Evolutionary conservation across 176 grass and related monocot species (phyloP), one percentile per base, ranked within the genome.

Genomic region (Miscanthus lutarioriparius): DNA sequence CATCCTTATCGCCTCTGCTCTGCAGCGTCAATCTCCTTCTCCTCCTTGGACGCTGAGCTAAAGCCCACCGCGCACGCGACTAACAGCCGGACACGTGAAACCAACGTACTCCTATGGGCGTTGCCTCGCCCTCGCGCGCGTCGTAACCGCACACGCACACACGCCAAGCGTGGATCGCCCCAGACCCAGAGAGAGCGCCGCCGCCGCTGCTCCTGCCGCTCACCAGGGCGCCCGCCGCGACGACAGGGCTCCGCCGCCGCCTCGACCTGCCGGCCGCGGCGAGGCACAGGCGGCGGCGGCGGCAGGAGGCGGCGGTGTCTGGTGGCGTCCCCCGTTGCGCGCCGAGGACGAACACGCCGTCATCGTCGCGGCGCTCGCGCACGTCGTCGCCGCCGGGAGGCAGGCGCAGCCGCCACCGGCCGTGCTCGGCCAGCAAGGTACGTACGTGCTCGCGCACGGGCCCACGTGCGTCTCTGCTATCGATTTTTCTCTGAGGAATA

Each of bases 331-430:
- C 7, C 36, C 67, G 17, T 8, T 80, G 78, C 65, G 2, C 30
- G 53, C 28, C 1, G 80, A 86, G 41, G 70, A 83, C 9, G 90
- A 92, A n/a, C 27, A 38, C 30, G 70, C 59, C 70, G 3, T 76
- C 67, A 86, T 92, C 26, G 90, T 92, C 16, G 84, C 80, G 23
- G 87, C 90, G 63, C 90, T 92, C 28, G 83, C 83, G 33, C 79
- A 84, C 70, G 90, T 92, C 70, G 4, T 89, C 76, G 79, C 41
- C 33, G 7, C 41, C 32, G 25, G 53, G 2, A 48, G 32, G 23
- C 33, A 44, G 32, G 33, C 33, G 35, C 4, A 12, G 35, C 33
- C 17, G 58, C 0, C 28, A 26, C 5, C 44, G 13, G 19, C 17
- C 19, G 54, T 13, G 7, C n/a, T 67, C 39, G 48, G 4, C 6